These are phyloP conservation scores for Amniculicola lignicola DNA, from an alignment of 495 filamentous ascomycete species.

Conservation along the genomic window DNA sequence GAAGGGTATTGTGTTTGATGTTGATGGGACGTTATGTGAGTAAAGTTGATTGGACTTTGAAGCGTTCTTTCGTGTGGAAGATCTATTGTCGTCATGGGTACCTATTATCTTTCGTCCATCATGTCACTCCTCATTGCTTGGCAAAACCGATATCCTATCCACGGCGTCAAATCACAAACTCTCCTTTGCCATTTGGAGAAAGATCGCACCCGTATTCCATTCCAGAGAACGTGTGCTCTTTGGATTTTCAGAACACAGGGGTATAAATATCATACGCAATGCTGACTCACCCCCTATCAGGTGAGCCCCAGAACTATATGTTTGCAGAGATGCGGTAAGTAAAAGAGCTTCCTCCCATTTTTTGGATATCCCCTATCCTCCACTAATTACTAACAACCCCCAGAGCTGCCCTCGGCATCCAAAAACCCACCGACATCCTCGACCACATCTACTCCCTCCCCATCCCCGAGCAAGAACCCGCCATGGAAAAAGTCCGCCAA, in stretches of 20 bases:
- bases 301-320: constrained; percentile 93
- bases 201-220: too few species aligned
- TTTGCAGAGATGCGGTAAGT: constrained; percentile 74
- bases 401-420: constrained; percentile 62
- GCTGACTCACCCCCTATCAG: constrained; percentile 19
- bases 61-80: too few species aligned
- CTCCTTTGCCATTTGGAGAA: too few species aligned
- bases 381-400: constrained; percentile 17
- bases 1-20: constrained; percentile 87
- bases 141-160: too few species aligned
- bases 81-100: background rate
- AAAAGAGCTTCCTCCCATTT: background rate
- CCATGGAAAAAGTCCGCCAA: constrained; percentile 67
- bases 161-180: too few species aligned
- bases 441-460: constrained; percentile 78
- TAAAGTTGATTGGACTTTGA: constrained; percentile 16
- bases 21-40: constrained; percentile 90
- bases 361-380: background rate
- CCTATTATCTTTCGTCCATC: background rate
- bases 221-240: too few species aligned
- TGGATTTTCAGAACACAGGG: too few species aligned
- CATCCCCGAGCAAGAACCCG: constrained; percentile 55
- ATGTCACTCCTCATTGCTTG: background rate
- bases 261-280: too few species aligned
- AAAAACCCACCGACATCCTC: constrained; percentile 73